A percentile compares a stretch with the other conserved stretches of the same genome.
Conservation (phyloP, 352 stramenopile species). For the Aphanomyces astaci region DNA sequence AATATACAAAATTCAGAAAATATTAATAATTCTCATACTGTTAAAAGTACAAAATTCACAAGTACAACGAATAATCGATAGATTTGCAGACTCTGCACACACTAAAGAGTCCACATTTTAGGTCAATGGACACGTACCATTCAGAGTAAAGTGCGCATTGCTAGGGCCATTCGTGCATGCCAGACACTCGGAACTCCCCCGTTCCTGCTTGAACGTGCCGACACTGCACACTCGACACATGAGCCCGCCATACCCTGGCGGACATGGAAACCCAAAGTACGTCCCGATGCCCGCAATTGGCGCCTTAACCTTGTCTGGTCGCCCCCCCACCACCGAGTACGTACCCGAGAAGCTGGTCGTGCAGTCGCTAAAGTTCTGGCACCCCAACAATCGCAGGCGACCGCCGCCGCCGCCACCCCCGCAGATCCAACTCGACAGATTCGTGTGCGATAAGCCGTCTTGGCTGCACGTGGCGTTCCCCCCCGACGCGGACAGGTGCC, state of each 20-base stretch:
- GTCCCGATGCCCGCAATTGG: constrained; percentile 31
- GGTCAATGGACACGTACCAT: not conserved
- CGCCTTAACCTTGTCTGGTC: constrained; percentile 28
- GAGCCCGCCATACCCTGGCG: constrained; percentile 57
- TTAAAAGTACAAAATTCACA: no score
- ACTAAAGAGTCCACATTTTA: no score
- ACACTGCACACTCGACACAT: constrained; percentile 56
- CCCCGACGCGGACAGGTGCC: constrained; percentile 60
- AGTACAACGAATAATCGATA: no score
- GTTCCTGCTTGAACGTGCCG: constrained; percentile 67
- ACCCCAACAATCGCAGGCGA: constrained; percentile 60
- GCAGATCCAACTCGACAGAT: constrained; percentile 32
- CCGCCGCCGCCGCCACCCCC: constrained; percentile 65
- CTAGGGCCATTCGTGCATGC: constrained; percentile 49
- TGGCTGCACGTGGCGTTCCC: constrained; percentile 53
- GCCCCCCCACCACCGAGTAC: constrained; percentile 63
- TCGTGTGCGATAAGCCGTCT: not conserved
- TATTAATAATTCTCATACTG: no score
- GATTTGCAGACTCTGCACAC: no score
- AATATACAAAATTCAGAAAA: no score
- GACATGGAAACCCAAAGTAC: constrained; percentile 75
- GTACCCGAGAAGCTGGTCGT: constrained; percentile 65
- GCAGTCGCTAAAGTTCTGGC: constrained; percentile 56
- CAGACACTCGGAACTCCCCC: constrained; percentile 66
- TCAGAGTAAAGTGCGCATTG: constrained; percentile 53